phyloP scores from a whole-genome alignment of 2,329 filamentous ascomycete genomes.

The Alternaria brassicicola region DNA sequence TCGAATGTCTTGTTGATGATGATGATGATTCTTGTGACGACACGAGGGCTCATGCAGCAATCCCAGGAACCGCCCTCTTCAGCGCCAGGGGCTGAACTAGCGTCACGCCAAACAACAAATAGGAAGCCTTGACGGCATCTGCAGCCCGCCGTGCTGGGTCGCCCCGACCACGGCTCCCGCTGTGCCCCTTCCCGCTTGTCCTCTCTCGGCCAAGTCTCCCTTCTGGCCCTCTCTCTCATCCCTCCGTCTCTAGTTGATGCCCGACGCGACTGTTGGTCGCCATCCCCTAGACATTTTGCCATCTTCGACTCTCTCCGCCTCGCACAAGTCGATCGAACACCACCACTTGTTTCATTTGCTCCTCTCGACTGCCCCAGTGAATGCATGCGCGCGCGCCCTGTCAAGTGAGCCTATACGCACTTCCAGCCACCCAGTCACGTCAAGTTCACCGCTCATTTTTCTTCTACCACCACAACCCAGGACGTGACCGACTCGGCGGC shows the following conservation, averaged over 20 bases:
- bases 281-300: constrained; percentile 13
- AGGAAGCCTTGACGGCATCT: neutral
- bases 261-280: constrained; percentile 12
- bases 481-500: neutral
- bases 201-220: constrained; percentile 17
- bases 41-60: constrained; percentile 18
- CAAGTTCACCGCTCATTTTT: constrained; percentile 31
- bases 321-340: neutral
- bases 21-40: constrained; percentile 14
- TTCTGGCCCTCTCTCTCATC: neutral
- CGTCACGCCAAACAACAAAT: constrained; percentile 19
- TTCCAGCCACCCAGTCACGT: constrained; percentile 25
- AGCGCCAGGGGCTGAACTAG: neutral
- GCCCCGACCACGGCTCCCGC: constrained; percentile 17
- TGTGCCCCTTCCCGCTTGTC: constrained; percentile 21
- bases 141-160: constrained; percentile 22
- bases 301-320: neutral
- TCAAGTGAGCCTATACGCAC: neutral
- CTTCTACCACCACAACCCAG: constrained; percentile 9
- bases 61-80: constrained; percentile 8
- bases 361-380: neutral
- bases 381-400: neutral
- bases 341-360: neutral
- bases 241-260: constrained; percentile 15
- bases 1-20: constrained; percentile 11